Base-by-base conservation (phyloP, 345 rosid genomes). In the Reutealis trisperma region DNA sequence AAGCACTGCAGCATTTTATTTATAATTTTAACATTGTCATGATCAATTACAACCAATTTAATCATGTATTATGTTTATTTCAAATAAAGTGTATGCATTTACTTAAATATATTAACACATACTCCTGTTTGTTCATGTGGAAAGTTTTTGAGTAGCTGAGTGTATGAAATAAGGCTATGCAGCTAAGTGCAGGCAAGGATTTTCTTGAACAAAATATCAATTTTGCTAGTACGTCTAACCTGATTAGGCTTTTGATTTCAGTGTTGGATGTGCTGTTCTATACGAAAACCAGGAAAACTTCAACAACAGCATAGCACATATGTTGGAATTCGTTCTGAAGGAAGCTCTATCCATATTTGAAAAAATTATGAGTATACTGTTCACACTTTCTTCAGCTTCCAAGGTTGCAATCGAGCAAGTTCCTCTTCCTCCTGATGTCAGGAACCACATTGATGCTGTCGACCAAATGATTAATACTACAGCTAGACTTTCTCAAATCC, bases 211-310 rank as follows among this genome's bases (percentile, higher is more conserved):
- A 37, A 4, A 37, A 37, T 37, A 37, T 6, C 6, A 6, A 37
- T 25, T 47, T 41, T 22, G 21, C 58, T 21, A 27, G 42, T 57
- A 57, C 0, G 7, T 52, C 19, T 24, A 21, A 34, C 6, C 16
- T 7, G 2, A 24, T 8, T 51, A 34, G 45, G 24, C 9, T 47
- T 24, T 65, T n/a, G 14, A 25, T 63, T 63, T 37, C 83, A 89
- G 93, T 52, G 41, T 71, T 57, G 93, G 91, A 69, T 83, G 85
- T n/a, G 61, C 72, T 3, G 78, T 90, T 76, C 59, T 90, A 61
- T 84, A 84, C 78, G 64, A 51, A 2, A 88, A 89, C 21, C 87
- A 86, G 76, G 82, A 59, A 6, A 81, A 76, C 58, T 88, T 90
- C 77, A 79, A 77, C 78, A 73, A 74, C 21, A 83, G 84, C 34